Evolutionary conservation across 2,329 filamentous ascomycete genomes (phyloP), one percentile per base, ranked within the genome.

Genomic region (Leptoxyphium fumago): DNA sequence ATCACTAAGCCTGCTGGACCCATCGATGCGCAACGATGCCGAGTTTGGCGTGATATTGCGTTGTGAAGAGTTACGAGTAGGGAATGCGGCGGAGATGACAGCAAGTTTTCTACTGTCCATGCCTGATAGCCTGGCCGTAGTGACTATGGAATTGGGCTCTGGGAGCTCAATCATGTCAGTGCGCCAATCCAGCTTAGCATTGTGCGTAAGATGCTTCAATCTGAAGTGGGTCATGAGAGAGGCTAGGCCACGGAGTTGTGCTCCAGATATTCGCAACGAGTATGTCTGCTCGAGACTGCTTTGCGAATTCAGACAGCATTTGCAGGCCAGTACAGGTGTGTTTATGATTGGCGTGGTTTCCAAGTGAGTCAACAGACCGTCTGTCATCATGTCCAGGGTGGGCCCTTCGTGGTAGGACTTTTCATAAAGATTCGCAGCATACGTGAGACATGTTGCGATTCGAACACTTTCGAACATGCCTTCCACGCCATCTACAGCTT

Each of bases 101-200:
- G 44, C 46, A 29, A 61, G 52, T 55, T 76, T 78, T 39, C 68
- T 60, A 36, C 73, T 69, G 52, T 77, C 70, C 68, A 78, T 77
- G 10, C 74, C 74, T 8, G 65, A 67, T 29, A 69, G 66, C 45
- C 68, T 64, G 14, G 71, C 62, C 18, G 78, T 59, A 18, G 66
- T 65, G 17, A 60, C 61, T 38, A 78, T 66, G 43, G 68, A 60
- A 15, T 65, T 61, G 28, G 65, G 61, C 48, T 73, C 70, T 1
- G 77, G 77, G 38, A 80, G 61, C 49, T 74, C 69, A 43, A 81
- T 69, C 74, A 80, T 78, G 46, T 78, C 69, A 45, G 65, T 66
- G 46, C 70, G 72, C 77, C 77, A 80, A 52, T 79, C 71, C 28
- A 64, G 48, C 13, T 53, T 53, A 36, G 32, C 11, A 15, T 36